Percentiles rank a stretch among this genome's conserved stretches.
Conservation (phyloP, 441 rosid species). For the Daphne laureola region DNA sequence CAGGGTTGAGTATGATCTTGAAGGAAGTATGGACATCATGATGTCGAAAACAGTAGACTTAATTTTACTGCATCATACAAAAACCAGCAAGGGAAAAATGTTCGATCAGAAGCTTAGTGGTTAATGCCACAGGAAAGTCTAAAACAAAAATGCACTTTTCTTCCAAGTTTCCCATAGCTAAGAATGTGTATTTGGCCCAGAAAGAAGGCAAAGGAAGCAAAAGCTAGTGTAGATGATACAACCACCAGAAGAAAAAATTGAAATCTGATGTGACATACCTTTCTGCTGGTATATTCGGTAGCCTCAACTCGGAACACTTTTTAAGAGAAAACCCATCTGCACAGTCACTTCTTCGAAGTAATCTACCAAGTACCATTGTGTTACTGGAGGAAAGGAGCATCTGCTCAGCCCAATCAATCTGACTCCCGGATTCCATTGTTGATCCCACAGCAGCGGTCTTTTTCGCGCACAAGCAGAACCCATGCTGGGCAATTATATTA, state of each 20-base stretch:
- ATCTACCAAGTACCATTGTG: slow-evolving; percentile 23
- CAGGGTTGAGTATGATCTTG: slow-evolving; percentile 41
- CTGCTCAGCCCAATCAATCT: slow-evolving; percentile 26
- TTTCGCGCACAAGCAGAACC: slow-evolving; percentile 46
- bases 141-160: too few relatives aligned
- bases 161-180: too few relatives aligned
- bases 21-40: slow-evolving; percentile 50
- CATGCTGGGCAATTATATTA: slow-evolving; percentile 45
- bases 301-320: slow-evolving; percentile 22
- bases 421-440: slow-evolving; percentile 18
- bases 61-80: slow-evolving; percentile 38
- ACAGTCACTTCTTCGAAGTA: slow-evolving; percentile 19
- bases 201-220: too few relatives aligned
- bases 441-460: slow-evolving; percentile 32
- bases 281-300: slow-evolving; percentile 20
- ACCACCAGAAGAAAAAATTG: slow-evolving; percentile 1
- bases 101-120: too few relatives aligned
- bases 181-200: too few relatives aligned
- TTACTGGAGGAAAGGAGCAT: slow-evolving; percentile 23
- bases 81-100: too few relatives aligned
- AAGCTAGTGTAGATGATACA: neutral
- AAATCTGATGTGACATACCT: slow-evolving; percentile 28
- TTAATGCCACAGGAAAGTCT: too few relatives aligned
- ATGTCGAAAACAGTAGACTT: slow-evolving; percentile 27
- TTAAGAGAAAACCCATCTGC: slow-evolving; percentile 21